A percentile compares a stretch with the other conserved stretches of the same genome.
phyloP scores from a whole-genome alignment of 768 basidiomycete genomes.

The Tricholoma sp. region DNA sequence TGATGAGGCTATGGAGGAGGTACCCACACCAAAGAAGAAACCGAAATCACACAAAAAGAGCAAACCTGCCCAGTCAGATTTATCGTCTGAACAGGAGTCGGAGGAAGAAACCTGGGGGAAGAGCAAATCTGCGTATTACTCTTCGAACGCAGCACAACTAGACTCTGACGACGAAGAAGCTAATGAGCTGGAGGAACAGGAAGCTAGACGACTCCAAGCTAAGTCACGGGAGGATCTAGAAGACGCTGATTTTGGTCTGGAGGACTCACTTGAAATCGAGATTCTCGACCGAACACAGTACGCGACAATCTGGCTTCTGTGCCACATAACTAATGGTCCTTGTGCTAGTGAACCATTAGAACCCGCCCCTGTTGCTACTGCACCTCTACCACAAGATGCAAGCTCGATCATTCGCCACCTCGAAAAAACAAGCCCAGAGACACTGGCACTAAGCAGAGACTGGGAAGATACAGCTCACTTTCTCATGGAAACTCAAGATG shows the following conservation, averaged over 20 bases:
- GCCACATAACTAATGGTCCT: background rate
- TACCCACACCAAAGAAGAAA: constrained; percentile 9
- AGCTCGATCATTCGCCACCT: constrained; percentile 57
- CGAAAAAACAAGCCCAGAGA: constrained; percentile 73
- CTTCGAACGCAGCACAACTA: constrained; percentile 74
- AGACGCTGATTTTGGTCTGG: constrained; percentile 83
- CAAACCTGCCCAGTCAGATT: constrained; percentile 13
- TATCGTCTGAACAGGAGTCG: constrained; percentile 27
- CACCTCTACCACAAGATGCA: constrained; percentile 49
- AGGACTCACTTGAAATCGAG: constrained; percentile 45
- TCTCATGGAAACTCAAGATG: constrained; percentile 47
- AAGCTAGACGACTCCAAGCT: constrained; percentile 73
- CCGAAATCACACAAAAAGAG: constrained; percentile 16
- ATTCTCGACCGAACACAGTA: constrained; percentile 27
- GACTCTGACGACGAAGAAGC: constrained; percentile 89
- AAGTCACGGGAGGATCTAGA: constrained; percentile 67
- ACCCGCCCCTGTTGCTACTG: constrained; percentile 26
- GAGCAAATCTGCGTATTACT: constrained; percentile 78
- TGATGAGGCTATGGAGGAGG: constrained; percentile 18
- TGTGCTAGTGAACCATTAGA: constrained; percentile 34
- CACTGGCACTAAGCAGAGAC: constrained; percentile 75
- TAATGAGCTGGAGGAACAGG: constrained; percentile 82
- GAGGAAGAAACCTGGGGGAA: constrained; percentile 78
- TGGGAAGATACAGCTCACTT: constrained; percentile 68
- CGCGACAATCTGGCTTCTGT: constrained; percentile 9